These are phyloP conservation scores for Pontederia crassipes DNA, from an alignment of 176 grass and related monocot genomes.

Conservation along the genomic window DNA sequence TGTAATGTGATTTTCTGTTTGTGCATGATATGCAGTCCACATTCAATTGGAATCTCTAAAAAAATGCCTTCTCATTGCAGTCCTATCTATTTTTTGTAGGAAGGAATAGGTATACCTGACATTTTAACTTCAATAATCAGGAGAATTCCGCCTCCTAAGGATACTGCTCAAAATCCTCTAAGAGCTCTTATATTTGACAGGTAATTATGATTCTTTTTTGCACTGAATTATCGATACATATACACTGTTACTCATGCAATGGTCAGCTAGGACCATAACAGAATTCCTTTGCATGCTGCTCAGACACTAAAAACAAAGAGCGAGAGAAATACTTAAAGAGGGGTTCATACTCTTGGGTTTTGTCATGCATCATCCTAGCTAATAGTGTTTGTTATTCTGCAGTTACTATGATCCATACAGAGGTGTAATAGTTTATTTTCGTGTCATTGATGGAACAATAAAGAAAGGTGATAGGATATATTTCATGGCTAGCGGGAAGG, in stretches of 20 bases:
- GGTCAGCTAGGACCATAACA: too few species aligned
- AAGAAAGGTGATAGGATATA: conserved; percentile 85
- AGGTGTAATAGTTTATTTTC: conserved; percentile 97
- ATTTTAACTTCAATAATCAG: conserved; percentile 84
- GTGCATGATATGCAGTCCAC: too few species aligned
- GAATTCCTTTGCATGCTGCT: too few species aligned
- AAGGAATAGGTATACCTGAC: conserved; percentile 87
- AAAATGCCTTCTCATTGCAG: conserved; percentile 7
- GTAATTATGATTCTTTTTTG: conserved; percentile 21
- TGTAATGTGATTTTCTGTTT: not conserved
- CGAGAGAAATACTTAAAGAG: too few species aligned
- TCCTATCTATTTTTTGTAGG: conserved; percentile 35
- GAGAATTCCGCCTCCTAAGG: conserved; percentile 73
- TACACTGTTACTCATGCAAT: too few species aligned
- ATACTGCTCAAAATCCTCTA: conserved; percentile 55
- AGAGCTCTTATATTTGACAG: conserved; percentile 99
- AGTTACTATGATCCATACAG: conserved; percentile 97
- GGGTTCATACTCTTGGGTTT: too few species aligned
- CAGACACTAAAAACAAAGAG: too few species aligned
- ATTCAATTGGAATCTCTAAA: conserved; percentile 11
- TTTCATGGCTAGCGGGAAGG: conserved; percentile 90
- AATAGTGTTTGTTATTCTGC: conserved; percentile 28
- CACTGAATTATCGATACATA: too few species aligned
- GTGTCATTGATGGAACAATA: conserved; percentile 72
- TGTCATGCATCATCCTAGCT: conserved; percentile 11